Evolutionary conservation across 2,329 filamentous ascomycete genomes (phyloP).

Genomic region (Fusarium armeniacum): DNA sequence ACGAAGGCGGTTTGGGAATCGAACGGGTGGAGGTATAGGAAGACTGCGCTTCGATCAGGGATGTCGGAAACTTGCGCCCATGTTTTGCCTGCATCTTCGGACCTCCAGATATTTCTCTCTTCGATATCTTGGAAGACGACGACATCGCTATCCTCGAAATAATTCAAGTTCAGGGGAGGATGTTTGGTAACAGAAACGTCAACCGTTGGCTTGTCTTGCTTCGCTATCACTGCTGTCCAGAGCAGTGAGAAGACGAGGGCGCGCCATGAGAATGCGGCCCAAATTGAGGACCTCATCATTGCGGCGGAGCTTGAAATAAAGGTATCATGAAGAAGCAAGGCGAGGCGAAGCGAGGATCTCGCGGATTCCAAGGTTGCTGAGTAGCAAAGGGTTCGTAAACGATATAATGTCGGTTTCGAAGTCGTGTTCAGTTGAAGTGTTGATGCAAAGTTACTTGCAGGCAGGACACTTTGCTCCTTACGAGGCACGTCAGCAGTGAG

Average conservation of each 20-base stretch:
- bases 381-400: constrained; percentile 5
- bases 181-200: constrained; percentile 75
- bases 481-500: constrained; percentile 49
- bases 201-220: constrained; percentile 77
- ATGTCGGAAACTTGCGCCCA: constrained; percentile 79
- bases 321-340: constrained; percentile 60
- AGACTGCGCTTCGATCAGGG: constrained; percentile 71
- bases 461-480: constrained; percentile 49
- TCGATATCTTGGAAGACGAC: constrained; percentile 79
- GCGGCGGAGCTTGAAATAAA: constrained; percentile 52
- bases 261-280: constrained; percentile 62
- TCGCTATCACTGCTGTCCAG: constrained; percentile 62
- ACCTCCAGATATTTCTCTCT: constrained; percentile 78
- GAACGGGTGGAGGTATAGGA: constrained; percentile 82
- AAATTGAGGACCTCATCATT: constrained; percentile 69
- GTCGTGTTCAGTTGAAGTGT: constrained; percentile 25
- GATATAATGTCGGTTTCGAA: constrained; percentile 22
- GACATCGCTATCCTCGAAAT: constrained; percentile 91
- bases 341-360: constrained; percentile 25
- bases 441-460: constrained; percentile 35
- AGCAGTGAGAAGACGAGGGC: constrained; percentile 66
- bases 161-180: constrained; percentile 79
- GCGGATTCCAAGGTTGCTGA: constrained; percentile 11
- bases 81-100: constrained; percentile 81
- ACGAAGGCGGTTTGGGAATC: constrained; percentile 85